These are phyloP conservation scores for Aureobasidium subglaciale DNA, from an alignment of 2,329 filamentous ascomycete species.

Conservation along the genomic window DNA sequence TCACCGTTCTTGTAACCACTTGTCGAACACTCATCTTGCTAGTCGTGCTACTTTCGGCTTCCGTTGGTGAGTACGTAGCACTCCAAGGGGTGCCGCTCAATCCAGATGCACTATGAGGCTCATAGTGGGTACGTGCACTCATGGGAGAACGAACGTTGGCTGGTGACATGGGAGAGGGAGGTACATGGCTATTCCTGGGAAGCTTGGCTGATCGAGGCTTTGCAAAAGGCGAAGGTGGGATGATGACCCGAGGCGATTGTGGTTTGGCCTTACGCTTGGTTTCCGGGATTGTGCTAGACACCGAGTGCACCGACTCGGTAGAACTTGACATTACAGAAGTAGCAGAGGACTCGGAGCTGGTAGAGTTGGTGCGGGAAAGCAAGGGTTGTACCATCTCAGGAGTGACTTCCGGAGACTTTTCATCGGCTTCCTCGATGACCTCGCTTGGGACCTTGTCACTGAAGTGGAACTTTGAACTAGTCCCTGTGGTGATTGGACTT, in stretches of 20 bases:
- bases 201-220: constrained; percentile 52
- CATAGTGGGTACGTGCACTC: constrained; percentile 54
- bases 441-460: constrained; percentile 32
- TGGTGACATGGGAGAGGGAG: constrained; percentile 65
- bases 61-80: constrained; percentile 14
- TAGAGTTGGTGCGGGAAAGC: constrained; percentile 30
- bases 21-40: constrained; percentile 66
- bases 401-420: constrained; percentile 24
- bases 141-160: constrained; percentile 58
- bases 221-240: constrained; percentile 35
- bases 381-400: constrained; percentile 27
- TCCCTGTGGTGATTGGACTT: constrained; percentile 57
- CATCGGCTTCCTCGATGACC: constrained; percentile 25
- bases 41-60: constrained; percentile 16
- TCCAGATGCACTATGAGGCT: constrained; percentile 58
- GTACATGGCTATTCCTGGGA: constrained; percentile 65
- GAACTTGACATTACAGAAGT: constrained; percentile 16
- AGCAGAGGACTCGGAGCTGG: constrained; percentile 21
- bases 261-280: constrained; percentile 18
- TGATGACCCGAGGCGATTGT: constrained; percentile 36
- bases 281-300: constrained; percentile 12
- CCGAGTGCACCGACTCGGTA: constrained; percentile 8
- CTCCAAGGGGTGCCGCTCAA: constrained; percentile 30
- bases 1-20: constrained; percentile 89
- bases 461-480: constrained; percentile 45